phyloP scores from a whole-genome alignment of 2,329 filamentous ascomycete genomes.

The Xylaria sp. region DNA sequence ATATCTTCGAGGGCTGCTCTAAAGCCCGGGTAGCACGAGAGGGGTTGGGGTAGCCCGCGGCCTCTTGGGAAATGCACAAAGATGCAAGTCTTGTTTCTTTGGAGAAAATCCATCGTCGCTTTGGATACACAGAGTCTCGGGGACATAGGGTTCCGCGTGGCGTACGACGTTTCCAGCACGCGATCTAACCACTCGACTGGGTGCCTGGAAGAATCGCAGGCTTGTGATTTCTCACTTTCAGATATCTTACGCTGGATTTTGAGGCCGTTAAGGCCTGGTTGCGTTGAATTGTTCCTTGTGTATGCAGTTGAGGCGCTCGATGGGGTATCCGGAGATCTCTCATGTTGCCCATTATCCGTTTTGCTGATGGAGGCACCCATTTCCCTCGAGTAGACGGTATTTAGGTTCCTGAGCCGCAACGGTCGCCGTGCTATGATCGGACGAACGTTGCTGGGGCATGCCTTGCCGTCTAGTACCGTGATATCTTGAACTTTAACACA shows the following conservation, averaged over 20 bases:
- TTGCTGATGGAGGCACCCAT: not conserved
- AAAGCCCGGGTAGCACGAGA: conserved; percentile 38
- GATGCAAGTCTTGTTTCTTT: conserved; percentile 24
- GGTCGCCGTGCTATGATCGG: conserved; percentile 19
- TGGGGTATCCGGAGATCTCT: not conserved
- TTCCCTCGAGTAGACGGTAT: conserved; percentile 7
- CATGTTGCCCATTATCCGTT: not conserved
- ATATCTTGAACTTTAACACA: conserved; percentile 30
- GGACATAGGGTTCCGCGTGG: conserved; percentile 34
- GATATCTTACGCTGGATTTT: not conserved
- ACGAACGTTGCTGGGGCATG: not conserved
- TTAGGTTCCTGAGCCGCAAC: conserved; percentile 21
- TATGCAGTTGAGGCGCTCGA: not conserved
- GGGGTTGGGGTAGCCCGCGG: conserved; percentile 28
- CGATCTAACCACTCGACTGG: conserved; percentile 41
- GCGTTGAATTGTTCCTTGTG: not conserved
- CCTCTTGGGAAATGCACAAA: conserved; percentile 17
- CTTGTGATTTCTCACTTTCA: not conserved
- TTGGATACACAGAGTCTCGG: conserved; percentile 24
- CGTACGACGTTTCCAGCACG: conserved; percentile 42
- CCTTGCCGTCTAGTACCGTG: conserved; percentile 5
- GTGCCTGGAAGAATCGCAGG: conserved; percentile 17
- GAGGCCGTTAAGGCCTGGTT: conserved; percentile 4
- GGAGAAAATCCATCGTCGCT: conserved; percentile 15
- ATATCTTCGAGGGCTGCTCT: conserved; percentile 41